These are phyloP conservation scores for Aureobasidium sp. DNA, from an alignment of 2,329 filamentous ascomycete species.

Conservation along the genomic window DNA sequence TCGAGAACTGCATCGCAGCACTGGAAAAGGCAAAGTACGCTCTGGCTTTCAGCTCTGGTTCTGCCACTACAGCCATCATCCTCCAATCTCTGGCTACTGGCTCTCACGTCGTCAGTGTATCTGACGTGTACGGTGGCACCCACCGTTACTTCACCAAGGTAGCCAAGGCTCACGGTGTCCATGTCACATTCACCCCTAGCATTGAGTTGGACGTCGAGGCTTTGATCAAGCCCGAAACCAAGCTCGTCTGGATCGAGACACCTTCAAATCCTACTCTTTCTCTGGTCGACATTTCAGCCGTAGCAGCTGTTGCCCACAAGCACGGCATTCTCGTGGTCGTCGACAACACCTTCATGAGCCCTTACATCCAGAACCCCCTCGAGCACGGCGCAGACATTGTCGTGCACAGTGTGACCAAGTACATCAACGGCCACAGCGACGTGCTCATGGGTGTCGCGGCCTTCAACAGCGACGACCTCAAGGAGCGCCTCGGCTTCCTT, in stretches of 20 bases:
- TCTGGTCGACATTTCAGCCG: slow-evolving; percentile 83
- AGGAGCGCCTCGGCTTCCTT: slow-evolving; percentile 72
- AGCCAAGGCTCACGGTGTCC: slow-evolving; percentile 84
- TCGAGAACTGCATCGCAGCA: slow-evolving; percentile 82
- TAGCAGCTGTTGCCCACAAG: slow-evolving; percentile 72
- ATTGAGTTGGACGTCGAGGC: slow-evolving; percentile 81
- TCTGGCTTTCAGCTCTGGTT: slow-evolving; percentile 88
- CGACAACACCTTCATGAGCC: slow-evolving; percentile 96
- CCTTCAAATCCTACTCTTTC: slow-evolving; percentile 91
- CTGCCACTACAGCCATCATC: slow-evolving; percentile 85
- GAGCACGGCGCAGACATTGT: slow-evolving; percentile 92
- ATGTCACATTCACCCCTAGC: slow-evolving; percentile 86
- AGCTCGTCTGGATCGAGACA: slow-evolving; percentile 93
- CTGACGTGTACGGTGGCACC: slow-evolving; percentile 95
- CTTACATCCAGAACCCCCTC: slow-evolving; percentile 93
- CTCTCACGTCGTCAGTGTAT: slow-evolving; percentile 91
- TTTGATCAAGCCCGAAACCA: slow-evolving; percentile 81
- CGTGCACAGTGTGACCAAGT: slow-evolving; percentile 94
- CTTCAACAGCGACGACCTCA: slow-evolving; percentile 78
- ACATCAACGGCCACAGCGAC: slow-evolving; percentile 95
- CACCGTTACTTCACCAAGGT: slow-evolving; percentile 99
- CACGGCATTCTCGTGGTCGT: slow-evolving; percentile 94
- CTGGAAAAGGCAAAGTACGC: slow-evolving; percentile 90
- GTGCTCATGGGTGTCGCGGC: slow-evolving; percentile 97
- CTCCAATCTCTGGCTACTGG: slow-evolving; percentile 85